Percentiles rank a stretch among this genome's conserved stretches.
Evolutionary conservation across 192 early-diverging fungal species (phyloP).

Genomic region (Entophlyctis helioformis): DNA sequence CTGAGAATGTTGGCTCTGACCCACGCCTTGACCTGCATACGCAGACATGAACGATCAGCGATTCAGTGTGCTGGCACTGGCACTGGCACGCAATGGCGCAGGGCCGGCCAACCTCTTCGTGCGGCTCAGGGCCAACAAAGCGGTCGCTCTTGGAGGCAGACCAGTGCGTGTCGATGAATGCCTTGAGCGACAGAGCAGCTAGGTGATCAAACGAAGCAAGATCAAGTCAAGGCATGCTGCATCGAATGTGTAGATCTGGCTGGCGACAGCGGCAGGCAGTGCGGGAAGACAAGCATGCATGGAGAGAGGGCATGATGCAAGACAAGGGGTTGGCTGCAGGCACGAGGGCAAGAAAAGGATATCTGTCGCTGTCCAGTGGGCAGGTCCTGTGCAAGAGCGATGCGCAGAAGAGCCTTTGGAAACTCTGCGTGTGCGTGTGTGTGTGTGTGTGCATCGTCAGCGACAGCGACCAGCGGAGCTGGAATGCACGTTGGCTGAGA

Average conservation of each 20-base stretch:
- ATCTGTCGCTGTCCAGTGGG: slow-evolving; percentile 4
- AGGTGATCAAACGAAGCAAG: slow-evolving; percentile 19
- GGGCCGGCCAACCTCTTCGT: slow-evolving; percentile 33
- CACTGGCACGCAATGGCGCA: no score
- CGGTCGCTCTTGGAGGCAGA: slow-evolving; percentile 32
- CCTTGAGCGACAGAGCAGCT: slow-evolving; percentile 61
- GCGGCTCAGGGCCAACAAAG: slow-evolving; percentile 44
- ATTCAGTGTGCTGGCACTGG: neutral
- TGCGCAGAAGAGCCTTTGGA: slow-evolving; percentile 52
- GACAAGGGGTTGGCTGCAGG: no score
- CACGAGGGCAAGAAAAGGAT: no score
- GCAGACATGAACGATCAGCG: neutral
- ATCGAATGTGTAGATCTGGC: neutral
- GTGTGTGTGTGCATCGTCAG: no score
- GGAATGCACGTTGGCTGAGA: no score
- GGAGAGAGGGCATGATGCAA: no score
- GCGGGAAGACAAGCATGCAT: no score
- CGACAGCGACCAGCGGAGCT: no score
- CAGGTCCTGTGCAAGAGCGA: slow-evolving; percentile 33
- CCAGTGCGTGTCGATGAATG: slow-evolving; percentile 69
- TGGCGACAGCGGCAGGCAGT: no score
- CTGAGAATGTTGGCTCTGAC: slow-evolving; percentile 43
- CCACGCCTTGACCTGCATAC: slow-evolving; percentile 44
- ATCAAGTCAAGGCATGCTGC: slow-evolving; percentile 9
- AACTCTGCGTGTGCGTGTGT: no score